A percentile compares a stretch with the other conserved stretches of the same genome.
These are phyloP conservation scores for Colletotrichum abscissum DNA, from an alignment of 2,329 filamentous ascomycete species.

Conservation along the genomic window DNA sequence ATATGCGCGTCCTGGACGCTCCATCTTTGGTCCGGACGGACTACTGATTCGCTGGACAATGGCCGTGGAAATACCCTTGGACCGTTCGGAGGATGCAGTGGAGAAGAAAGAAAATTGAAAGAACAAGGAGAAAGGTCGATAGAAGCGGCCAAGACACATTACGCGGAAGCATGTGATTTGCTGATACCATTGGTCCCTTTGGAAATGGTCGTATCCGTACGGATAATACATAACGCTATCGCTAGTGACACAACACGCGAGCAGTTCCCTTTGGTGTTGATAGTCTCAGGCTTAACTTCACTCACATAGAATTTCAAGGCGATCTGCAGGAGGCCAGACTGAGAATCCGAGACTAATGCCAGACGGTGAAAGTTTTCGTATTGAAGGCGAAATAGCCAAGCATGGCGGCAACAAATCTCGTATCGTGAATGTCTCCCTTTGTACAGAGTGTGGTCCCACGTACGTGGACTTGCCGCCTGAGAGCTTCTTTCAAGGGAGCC, in stretches of 20 bases:
- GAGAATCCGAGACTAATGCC: background rate
- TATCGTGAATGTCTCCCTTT: background rate
- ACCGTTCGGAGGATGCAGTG: background rate
- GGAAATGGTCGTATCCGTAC: background rate
- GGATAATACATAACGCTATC: background rate
- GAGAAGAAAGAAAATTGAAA: slow-evolving; percentile 10
- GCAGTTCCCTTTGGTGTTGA: background rate
- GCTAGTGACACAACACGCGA: background rate
- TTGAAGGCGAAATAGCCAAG: background rate
- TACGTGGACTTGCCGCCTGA: background rate
- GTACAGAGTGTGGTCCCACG: background rate
- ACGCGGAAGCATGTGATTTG: slow-evolving; percentile 3
- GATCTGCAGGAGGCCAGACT: background rate
- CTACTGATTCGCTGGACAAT: slow-evolving; percentile 8
- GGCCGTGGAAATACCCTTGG: background rate
- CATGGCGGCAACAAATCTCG: background rate
- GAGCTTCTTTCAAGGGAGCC: background rate
- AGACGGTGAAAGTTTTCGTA: background rate
- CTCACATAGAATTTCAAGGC: background rate
- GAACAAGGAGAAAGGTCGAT: background rate
- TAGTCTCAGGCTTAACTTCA: background rate
- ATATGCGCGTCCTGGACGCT: slow-evolving; percentile 20
- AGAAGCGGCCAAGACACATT: background rate
- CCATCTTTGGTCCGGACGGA: slow-evolving; percentile 22
- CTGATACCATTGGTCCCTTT: background rate